Evolutionary conservation across 1,284 basidiomycete species (phyloP).

Genomic region (Peniophora sp.): DNA sequence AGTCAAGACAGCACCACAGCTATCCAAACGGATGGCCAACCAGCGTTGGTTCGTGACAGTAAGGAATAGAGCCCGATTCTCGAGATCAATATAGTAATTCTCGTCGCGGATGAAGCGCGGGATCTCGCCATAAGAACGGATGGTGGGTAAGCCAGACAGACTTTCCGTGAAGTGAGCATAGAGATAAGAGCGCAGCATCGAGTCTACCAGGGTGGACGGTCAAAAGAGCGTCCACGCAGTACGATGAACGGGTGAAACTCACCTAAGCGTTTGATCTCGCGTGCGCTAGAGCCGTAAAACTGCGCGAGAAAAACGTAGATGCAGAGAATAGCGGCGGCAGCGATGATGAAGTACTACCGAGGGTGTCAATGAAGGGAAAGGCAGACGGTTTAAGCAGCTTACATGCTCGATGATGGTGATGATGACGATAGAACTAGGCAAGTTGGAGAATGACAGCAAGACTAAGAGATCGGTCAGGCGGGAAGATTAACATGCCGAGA

Average conservation of each 20-base stretch:
- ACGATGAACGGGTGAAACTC: slow-evolving; percentile 42
- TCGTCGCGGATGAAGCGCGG: slow-evolving; percentile 64
- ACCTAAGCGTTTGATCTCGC: slow-evolving; percentile 81
- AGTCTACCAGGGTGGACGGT: slow-evolving; percentile 32
- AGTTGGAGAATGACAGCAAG: slow-evolving; percentile 38
- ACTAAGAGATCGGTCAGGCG: slow-evolving; percentile 23
- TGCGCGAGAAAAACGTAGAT: slow-evolving; percentile 59
- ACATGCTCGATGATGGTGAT: slow-evolving; percentile 64
- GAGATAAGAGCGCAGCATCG: slow-evolving; percentile 54
- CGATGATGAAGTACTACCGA: slow-evolving; percentile 70
- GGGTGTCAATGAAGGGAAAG: slow-evolving; percentile 31
- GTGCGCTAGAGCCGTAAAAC: slow-evolving; percentile 84
- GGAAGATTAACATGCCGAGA: neutral
- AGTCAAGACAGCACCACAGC: slow-evolving; percentile 71
- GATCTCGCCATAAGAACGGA: slow-evolving; percentile 75
- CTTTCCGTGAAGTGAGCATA: slow-evolving; percentile 88
- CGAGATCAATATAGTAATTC: slow-evolving; percentile 66
- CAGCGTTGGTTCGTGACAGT: slow-evolving; percentile 74
- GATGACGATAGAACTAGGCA: slow-evolving; percentile 54
- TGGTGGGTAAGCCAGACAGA: slow-evolving; percentile 79
- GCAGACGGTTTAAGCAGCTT: slow-evolving; percentile 35
- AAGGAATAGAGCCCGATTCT: slow-evolving; percentile 61
- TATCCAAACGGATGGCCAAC: slow-evolving; percentile 85
- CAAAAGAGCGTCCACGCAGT: slow-evolving; percentile 5
- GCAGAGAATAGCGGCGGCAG: slow-evolving; percentile 51